Evolutionary conservation across 768 basidiomycete genomes (phyloP), one percentile per base, ranked within the genome.

Genomic region (Lepiota brunneoincarnata): DNA sequence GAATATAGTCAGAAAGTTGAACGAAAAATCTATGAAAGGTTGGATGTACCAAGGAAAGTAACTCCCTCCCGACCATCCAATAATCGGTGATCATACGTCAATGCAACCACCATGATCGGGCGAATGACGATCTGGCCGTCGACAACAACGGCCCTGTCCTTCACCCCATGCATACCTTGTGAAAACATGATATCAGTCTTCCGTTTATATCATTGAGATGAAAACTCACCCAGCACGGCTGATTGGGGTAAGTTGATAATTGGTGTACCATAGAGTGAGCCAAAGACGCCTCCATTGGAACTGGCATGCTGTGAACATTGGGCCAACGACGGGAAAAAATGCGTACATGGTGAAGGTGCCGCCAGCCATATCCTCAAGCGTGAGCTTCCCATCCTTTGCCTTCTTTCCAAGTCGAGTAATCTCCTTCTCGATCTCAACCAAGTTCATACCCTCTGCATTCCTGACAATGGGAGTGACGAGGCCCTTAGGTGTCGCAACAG

Each of bases 241-340:
- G 93, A 74, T 69, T 98, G 96, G 3, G 95, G 96, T 41, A 95
- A 76, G 78, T 98, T 98, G 74, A 98, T 96, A 66, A 99, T 99
- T 35, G 96, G 96, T n/a, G 96, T 99, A 37, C 96, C 96, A 64
- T 88, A 97, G 45, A 99, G 75, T 45, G 93, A 96, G 40, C 96
- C 96, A 65, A 99, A 99, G 67, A 99, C 96, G 63, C 96, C 96
- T 41, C 96, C 97, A 66, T 99, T 99, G 37, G 97, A 98, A 70
- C 93, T 96, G 58, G 20, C 24, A 57, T 35, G 26, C 24, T 5
- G 20, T 59, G 14, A 63, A 41, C 18, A 38, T 21, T 39, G 31
- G 21, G 36, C 11, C 15, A 9, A 54, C 21, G 51, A 28, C 20
- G 40, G 23, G 7, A 51, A 31, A 31, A 4, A 41, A 40, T 28